Conservation (phyloP, 495 filamentous ascomycete genomes). For the Annulohypoxylon bovei region DNA sequence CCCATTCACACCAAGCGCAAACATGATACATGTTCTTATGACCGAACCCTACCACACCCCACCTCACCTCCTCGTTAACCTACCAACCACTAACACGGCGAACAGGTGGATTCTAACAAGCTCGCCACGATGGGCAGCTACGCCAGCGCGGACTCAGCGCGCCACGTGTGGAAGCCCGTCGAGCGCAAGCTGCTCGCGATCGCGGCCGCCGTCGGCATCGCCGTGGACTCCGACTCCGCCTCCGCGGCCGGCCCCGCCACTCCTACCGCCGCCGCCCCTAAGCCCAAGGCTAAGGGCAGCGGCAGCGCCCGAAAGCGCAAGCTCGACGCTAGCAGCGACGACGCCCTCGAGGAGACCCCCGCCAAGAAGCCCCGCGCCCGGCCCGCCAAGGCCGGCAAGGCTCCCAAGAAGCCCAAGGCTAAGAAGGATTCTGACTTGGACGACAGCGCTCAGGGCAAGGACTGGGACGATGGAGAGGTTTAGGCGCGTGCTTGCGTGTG, state of each 20-base stretch:
- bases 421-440: slow-evolving; percentile 13
- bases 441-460: not conserved
- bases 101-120: slow-evolving; percentile 29
- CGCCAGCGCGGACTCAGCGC: slow-evolving; percentile 29
- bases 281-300: not conserved
- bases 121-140: slow-evolving; percentile 18
- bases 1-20: not conserved
- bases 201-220: no score
- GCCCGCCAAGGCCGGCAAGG: no score
- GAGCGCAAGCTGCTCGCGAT: slow-evolving; percentile 21
- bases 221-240: not conserved
- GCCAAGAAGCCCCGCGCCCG: slow-evolving; percentile 23
- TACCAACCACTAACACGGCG: not conserved
- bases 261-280: not conserved
- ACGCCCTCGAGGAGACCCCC: not conserved
- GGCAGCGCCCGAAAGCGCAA: slow-evolving; percentile 13
- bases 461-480: slow-evolving; percentile 8
- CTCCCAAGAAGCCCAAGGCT: not conserved
- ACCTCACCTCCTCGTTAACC: not conserved
- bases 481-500: not conserved
- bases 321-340: not conserved
- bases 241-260: not conserved
- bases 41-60: no score
- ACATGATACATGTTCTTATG: not conserved
- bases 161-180: slow-evolving; percentile 29